Evolutionary conservation across 2,329 filamentous ascomycete genomes (phyloP).

Genomic region (Rutstroemia sydowiana): DNA sequence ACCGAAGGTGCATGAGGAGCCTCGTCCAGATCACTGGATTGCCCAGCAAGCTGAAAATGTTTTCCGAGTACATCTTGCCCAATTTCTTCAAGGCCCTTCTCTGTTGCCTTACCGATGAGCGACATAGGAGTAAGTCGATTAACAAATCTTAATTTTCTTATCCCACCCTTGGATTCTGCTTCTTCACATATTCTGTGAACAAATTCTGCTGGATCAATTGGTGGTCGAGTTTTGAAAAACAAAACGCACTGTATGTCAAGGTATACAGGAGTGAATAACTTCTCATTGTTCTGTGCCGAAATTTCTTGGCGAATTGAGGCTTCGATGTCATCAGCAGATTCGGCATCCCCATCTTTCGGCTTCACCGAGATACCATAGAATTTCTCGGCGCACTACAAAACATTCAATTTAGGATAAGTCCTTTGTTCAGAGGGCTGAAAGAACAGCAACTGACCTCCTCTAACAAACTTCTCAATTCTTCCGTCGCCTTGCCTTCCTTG

Average conservation of each 20-base stretch:
- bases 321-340: slow-evolving; percentile 58
- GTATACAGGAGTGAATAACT: slow-evolving; percentile 45
- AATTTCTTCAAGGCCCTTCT: slow-evolving; percentile 59
- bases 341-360: slow-evolving; percentile 29
- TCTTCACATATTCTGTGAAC: slow-evolving; percentile 49
- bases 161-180: slow-evolving; percentile 37
- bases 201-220: slow-evolving; percentile 49
- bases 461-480: slow-evolving; percentile 60
- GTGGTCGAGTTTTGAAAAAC: slow-evolving; percentile 50
- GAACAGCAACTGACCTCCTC: slow-evolving; percentile 45
- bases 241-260: slow-evolving; percentile 55
- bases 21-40: slow-evolving; percentile 15
- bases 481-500: slow-evolving; percentile 62
- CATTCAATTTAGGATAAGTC: slow-evolving; percentile 3
- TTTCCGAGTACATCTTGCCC: slow-evolving; percentile 54
- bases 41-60: slow-evolving; percentile 46
- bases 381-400: slow-evolving; percentile 54
- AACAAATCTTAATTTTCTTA: slow-evolving; percentile 47
- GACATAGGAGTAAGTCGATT: slow-evolving; percentile 52
- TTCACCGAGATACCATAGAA: slow-evolving; percentile 40
- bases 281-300: slow-evolving; percentile 36
- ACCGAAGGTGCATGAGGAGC: slow-evolving; percentile 12
- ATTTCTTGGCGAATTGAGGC: slow-evolving; percentile 65
- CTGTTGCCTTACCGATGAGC: slow-evolving; percentile 55
- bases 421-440: neutral